These are phyloP conservation scores for Lactuca sativa DNA, from an alignment of 129 eudicot species.

Conservation along the genomic window DNA sequence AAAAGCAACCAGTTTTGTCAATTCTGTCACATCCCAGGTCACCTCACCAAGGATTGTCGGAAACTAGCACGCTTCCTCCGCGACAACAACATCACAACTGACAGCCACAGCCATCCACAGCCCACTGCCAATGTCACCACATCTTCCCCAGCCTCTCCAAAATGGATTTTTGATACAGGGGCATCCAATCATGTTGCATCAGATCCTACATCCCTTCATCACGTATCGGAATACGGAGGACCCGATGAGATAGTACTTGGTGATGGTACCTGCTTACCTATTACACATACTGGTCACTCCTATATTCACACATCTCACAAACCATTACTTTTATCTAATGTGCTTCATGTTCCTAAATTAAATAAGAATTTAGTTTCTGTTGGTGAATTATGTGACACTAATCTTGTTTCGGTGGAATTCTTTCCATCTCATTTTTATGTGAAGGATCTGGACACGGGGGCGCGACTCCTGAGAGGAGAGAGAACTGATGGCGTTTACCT, in stretches of 20 bases:
- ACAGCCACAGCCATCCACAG: neutral
- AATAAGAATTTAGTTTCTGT: too few species aligned
- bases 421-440: too few species aligned
- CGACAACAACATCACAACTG: neutral
- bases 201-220: neutral
- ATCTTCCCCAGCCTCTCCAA: neutral
- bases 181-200: slow-evolving; percentile 8
- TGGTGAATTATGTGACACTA: too few species aligned
- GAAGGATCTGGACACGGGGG: too few species aligned
- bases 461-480: too few species aligned
- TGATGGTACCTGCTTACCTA: slow-evolving; percentile 3
- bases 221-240: too few species aligned
- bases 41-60: too few species aligned
- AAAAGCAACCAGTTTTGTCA: neutral
- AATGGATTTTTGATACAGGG: neutral
- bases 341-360: too few species aligned
- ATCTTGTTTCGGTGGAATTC: too few species aligned
- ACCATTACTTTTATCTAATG: neutral
- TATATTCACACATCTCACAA: neutral
- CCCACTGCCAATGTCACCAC: neutral
- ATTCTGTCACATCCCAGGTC: too few species aligned
- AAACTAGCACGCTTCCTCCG: neutral
- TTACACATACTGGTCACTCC: neutral
- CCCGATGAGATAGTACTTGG: slow-evolving; percentile 4
- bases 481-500: neutral